Evolutionary conservation across 2,329 filamentous ascomycete genomes (phyloP).

Genomic region (Pseudogymnoascus sp.): DNA sequence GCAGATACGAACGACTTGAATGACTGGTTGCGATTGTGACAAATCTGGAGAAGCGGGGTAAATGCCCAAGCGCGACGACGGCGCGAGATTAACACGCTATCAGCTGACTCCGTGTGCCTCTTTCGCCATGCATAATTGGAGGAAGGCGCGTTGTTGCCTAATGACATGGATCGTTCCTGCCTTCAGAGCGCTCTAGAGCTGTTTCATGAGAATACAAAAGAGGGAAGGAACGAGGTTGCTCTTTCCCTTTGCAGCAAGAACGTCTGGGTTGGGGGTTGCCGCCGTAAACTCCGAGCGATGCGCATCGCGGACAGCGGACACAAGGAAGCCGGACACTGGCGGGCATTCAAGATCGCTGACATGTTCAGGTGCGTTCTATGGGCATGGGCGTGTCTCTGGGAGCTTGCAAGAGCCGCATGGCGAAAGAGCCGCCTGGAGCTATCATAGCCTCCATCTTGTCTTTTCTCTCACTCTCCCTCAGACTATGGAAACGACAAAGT

Average conservation of each 20-base stretch:
- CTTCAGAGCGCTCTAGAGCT: neutral
- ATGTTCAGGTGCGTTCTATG: neutral
- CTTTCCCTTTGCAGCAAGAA: neutral
- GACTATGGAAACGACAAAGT: neutral
- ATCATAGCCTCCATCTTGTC: neutral
- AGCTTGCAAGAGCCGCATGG: neutral
- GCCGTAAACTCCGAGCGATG: too few species aligned
- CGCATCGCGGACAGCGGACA: too few species aligned
- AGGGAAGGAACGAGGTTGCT: neutral
- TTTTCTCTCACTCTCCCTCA: neutral
- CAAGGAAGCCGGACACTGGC: too few species aligned
- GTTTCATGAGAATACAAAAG: neutral
- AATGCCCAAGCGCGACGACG: neutral
- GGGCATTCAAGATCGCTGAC: neutral
- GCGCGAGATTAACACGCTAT: neutral
- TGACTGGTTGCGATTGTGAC: neutral
- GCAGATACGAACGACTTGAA: neutral
- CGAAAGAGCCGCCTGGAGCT: neutral
- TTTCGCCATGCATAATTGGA: neutral
- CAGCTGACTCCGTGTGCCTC: neutral
- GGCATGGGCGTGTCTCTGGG: neutral
- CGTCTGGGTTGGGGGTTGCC: neutral
- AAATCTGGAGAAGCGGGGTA: neutral
- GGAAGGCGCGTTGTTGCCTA: slow-evolving; percentile 4
- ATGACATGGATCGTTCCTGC: neutral